Base-by-base conservation (phyloP, 371 early-diverging fungal species). In the Lichtheimia corymbifera region DNA sequence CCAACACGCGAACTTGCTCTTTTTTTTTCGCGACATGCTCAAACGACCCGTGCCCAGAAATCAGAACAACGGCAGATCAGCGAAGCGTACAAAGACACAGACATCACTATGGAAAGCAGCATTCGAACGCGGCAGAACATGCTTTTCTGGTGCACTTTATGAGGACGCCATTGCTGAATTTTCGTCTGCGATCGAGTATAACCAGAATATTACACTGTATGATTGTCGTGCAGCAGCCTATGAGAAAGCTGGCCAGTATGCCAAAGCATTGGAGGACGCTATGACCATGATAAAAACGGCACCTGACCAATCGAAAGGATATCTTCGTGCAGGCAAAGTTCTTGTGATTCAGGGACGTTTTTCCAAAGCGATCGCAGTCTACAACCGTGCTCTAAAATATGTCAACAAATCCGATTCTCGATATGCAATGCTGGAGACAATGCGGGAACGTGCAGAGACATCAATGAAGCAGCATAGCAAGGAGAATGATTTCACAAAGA, bases 221-320 rank as follows among this genome's bases (percentile, higher is more conserved):
- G 80, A 79, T 43, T 70, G 70, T 53, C 71, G 80, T 15, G 71
- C 77, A 13, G 77, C 75, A 3, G 62, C 68, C 9, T 64, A 66
- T 54, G 73, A 74, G 44, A 70, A 67, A 25, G 17, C 66, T 1
- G 56, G 70, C 0, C 28, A 70, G 9, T 22, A 64, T 14, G 55
- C 65, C 43, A 52, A 49, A 14, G 80, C 71, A 1, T 17, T 71
- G 7, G 47, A 51, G 17, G 80, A 79, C 52, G 77, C 73, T 0
- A 51, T 52, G 3, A 41, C 49, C 4, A 69, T 73, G 24, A 63
- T 79, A n/a, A 55, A 64, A 18, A 2, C 53, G 14, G 62, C 54
- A 7, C 75, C 80, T 3, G 51, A 24, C 17, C 63, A 64, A 17
- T 61, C 80, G 0, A 65, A 73, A 59, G 80, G 80, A 5, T 79